Evolutionary conservation across 805 yeast species (phyloP), one percentile per base, ranked within the genome.

Genomic region (Ascoidea rubescens): DNA sequence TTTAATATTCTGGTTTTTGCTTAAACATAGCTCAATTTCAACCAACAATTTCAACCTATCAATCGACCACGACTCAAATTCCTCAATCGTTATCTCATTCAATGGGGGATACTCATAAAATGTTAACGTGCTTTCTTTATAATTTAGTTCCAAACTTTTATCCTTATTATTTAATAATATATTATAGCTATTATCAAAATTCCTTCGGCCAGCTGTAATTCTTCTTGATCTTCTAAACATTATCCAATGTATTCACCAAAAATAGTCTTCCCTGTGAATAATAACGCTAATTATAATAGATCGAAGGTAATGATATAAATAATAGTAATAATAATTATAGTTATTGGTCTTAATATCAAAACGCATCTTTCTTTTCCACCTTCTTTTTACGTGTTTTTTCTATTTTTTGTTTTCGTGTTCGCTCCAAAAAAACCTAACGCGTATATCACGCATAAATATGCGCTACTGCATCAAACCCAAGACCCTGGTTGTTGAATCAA

Each of bases 51-150:
- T 81, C 56, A 91, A 72, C 54, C 99, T 71, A 62, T 91, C 98
- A 52, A 93, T 83, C 4, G 98, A 98, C 96, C 97, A 93, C 4
- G 75, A 73, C 67, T 93, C 99, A 66, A 93, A 93, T 60, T 93
- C 87, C 57, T 90, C 97, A 16, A 93, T 67, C 0, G 97, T 87
- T 60, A 93, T 82, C 66, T 93, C 98, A 12, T 82, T 80, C 37
- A 74, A 67, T 0, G 98, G 98, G 8, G 96, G 93, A 5, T 70
- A 57, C 31, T 71, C 77, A 67, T 93, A 93, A 60, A 91, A 79
- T 21, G 87, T 80, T 50, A 93, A 70, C 50, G 95, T 72, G 44
- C 78, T 70, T 8, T 79, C 75, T 62, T 83, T 80, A 46, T 72
- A 59, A 56, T 62, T 59, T 49, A 64, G 62, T 48, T 65, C 63